Evolutionary conservation across 208 protist species (phyloP), one percentile per base, ranked within the genome.

Genomic region (Tritrichomonas musculus): DNA sequence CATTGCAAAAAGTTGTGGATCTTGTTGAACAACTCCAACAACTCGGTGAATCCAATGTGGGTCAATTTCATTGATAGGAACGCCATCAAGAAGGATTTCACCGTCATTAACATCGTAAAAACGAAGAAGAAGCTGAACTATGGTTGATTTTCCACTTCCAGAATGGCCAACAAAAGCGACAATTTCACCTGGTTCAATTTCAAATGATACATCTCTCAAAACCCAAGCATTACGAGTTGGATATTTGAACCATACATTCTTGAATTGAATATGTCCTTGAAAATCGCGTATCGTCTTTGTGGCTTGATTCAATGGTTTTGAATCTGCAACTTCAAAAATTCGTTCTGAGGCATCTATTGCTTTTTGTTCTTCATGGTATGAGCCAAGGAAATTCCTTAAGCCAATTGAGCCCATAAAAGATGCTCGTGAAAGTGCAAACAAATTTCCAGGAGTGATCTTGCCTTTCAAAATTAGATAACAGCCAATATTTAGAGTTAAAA

Each of bases 231-330:
- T 25, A 27, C 69, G 69, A 47, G 69, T 77, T 44, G 69, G 69
- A 77, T 77, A 77, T 77, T 77, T 77, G 20, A 77, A 77, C 69
- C 69, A 77, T 11, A 77, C 69, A 77, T 77, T 77, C 20, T 77
- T 77, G 69, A 77, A 77, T 44, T 77, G 14, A 44, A 77, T 77
- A 20, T 77, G 3, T 44, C 69, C 69, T 77, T 77, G 4, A 8
- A 77, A 77, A n/a, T 36, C 33, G 9, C 5, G 36, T 47, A 22
- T 47, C 9, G 25, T 44, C 4, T 33, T 5, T 9, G 3, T 44
- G 1, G 3, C 25, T 47, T 1, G 9, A 9, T 36, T 5, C 20
- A 44, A 1, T 44, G 69, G 4, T 20, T 36, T 20, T 27, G 25
- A 9, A 36, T 47, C 25, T 47, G 4, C 69, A 44, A 77, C 5